A percentile compares a stretch with the other conserved stretches of the same genome.
Evolutionary conservation across 495 filamentous ascomycete species (phyloP).

Genomic region (Friedmanniomyces endolithicus): DNA sequence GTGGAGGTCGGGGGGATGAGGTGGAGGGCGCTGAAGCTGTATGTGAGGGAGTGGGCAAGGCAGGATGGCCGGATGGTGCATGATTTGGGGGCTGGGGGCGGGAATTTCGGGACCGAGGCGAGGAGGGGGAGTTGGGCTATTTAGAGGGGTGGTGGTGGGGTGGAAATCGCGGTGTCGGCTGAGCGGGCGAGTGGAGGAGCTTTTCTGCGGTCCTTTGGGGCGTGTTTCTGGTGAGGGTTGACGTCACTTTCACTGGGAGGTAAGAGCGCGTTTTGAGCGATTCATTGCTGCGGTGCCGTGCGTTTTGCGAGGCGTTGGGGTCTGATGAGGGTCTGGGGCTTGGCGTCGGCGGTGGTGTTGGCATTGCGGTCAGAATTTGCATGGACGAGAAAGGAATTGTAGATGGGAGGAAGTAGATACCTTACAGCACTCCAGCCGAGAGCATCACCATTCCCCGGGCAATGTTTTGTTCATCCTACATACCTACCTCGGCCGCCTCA

Average conservation of each 20-base stretch:
- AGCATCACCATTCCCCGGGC: too few species aligned
- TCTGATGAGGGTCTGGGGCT: too few species aligned
- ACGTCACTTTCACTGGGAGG: not conserved
- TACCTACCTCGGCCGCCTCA: too few species aligned
- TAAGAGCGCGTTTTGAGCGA: not conserved
- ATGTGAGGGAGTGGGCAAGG: constrained; percentile 73
- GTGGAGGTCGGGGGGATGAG: constrained; percentile 45
- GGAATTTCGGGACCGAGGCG: constrained; percentile 59
- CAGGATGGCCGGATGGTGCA: constrained; percentile 57
- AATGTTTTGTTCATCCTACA: too few species aligned
- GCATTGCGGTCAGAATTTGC: too few species aligned
- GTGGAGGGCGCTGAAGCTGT: constrained; percentile 69
- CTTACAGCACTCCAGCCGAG: too few species aligned
- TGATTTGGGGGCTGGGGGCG: constrained; percentile 37
- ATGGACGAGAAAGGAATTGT: too few species aligned
- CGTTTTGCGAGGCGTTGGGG: too few species aligned
- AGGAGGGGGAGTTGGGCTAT: constrained; percentile 77
- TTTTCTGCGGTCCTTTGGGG: not conserved
- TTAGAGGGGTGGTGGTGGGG: constrained; percentile 25
- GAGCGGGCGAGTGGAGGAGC: not conserved
- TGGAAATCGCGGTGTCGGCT: not conserved
- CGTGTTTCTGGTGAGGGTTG: not conserved
- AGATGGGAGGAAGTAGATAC: too few species aligned
- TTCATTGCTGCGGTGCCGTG: not conserved
- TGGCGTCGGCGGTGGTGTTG: too few species aligned